Evolutionary conservation across 2,329 filamentous ascomycete species (phyloP).

Genomic region (Capronia epimyces): DNA sequence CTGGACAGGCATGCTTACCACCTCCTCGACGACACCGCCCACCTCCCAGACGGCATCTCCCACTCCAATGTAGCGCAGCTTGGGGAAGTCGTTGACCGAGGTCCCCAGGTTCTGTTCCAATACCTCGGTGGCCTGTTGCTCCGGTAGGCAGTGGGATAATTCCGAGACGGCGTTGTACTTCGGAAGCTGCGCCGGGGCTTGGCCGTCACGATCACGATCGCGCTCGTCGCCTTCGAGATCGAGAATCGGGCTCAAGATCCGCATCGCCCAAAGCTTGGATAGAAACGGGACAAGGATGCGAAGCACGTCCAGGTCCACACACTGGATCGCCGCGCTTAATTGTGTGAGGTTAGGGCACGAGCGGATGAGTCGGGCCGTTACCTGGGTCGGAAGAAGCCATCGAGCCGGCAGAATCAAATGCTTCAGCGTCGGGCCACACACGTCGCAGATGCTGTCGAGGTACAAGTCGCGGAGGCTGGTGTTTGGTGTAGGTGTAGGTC

Average conservation of each 20-base stretch:
- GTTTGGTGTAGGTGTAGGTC: constrained; percentile 28
- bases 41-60: constrained; percentile 22
- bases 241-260: constrained; percentile 37
- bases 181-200: neutral
- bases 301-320: constrained; percentile 17
- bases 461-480: constrained; percentile 42
- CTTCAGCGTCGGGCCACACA: constrained; percentile 49
- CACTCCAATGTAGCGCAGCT: constrained; percentile 22
- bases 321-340: constrained; percentile 48
- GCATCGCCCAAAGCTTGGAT: constrained; percentile 33
- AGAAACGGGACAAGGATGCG: constrained; percentile 28
- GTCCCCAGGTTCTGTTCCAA: neutral
- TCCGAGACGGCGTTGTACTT: constrained; percentile 5
- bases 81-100: constrained; percentile 7
- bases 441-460: constrained; percentile 47
- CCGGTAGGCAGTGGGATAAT: constrained; percentile 13
- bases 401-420: constrained; percentile 54
- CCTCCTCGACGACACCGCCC: constrained; percentile 13
- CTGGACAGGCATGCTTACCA: constrained; percentile 12
- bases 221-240: constrained; percentile 11
- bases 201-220: neutral
- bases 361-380: constrained; percentile 49
- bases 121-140: constrained; percentile 4
- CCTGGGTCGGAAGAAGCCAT: constrained; percentile 48
- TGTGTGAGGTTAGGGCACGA: constrained; percentile 56